Conservation (phyloP, 2,329 filamentous ascomycete genomes). For the Zymoseptoria ardabiliae region DNA sequence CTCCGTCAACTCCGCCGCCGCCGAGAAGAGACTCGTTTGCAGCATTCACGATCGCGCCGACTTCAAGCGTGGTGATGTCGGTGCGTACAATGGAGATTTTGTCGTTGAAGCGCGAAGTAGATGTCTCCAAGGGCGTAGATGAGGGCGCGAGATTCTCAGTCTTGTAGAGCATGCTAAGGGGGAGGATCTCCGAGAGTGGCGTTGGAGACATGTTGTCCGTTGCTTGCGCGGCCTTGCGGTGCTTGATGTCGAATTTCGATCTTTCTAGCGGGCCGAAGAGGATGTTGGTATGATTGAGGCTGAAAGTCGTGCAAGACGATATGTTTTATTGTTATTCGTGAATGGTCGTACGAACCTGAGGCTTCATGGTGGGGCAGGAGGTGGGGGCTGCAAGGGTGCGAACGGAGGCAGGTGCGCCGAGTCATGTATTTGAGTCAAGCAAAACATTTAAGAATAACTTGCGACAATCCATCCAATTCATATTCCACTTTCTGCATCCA, state of each 20-base stretch:
- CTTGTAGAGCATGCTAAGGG: constrained; percentile 59
- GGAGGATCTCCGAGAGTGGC: constrained; percentile 51
- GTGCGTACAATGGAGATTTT: constrained; percentile 62
- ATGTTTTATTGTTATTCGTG: not conserved
- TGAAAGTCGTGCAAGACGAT: not conserved
- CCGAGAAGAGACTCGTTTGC: constrained; percentile 73
- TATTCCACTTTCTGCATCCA: not conserved
- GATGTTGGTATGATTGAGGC: not conserved
- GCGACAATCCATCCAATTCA: not conserved
- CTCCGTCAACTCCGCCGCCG: constrained; percentile 71
- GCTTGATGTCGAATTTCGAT: not conserved
- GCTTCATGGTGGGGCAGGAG: not conserved
- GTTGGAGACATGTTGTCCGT: constrained; percentile 16
- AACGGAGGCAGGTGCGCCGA: not conserved
- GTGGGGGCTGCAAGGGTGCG: not conserved
- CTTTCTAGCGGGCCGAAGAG: not conserved
- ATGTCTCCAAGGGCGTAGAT: constrained; percentile 33
- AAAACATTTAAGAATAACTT: not conserved
- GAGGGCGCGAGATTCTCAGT: constrained; percentile 40
- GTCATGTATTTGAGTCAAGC: not conserved
- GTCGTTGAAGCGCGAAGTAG: constrained; percentile 53
- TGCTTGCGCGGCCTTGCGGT: not conserved
- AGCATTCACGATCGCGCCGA: constrained; percentile 88
- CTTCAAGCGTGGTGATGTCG: constrained; percentile 72
- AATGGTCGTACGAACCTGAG: not conserved